Evolutionary conservation across 306 rosid species (phyloP).

Genomic region (Nissolia schottii): DNA sequence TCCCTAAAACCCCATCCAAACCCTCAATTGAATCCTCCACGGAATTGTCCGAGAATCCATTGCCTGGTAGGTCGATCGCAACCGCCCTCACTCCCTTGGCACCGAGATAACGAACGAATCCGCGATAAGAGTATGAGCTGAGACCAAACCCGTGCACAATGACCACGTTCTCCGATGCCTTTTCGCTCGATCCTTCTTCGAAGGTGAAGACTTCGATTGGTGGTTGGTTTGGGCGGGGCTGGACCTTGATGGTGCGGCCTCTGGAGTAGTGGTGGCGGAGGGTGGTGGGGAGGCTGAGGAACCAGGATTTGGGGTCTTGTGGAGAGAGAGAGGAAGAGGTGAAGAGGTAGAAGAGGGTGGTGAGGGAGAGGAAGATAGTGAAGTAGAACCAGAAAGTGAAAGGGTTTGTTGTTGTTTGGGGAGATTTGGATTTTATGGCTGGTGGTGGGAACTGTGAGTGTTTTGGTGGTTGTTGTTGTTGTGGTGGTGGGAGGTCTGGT

Average conservation of each 20-base stretch:
- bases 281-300: slow-evolving; percentile 55
- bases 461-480: slow-evolving; percentile 3
- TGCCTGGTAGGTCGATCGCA: slow-evolving; percentile 78
- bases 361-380: slow-evolving; percentile 54
- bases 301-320: slow-evolving; percentile 69
- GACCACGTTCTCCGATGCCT: slow-evolving; percentile 47
- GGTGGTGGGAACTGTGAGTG: slow-evolving; percentile 26
- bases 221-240: slow-evolving; percentile 37
- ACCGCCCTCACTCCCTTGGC: slow-evolving; percentile 50
- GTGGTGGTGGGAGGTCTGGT: slow-evolving; percentile 33
- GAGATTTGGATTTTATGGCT: slow-evolving; percentile 28
- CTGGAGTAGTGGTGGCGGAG: slow-evolving; percentile 75
- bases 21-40: slow-evolving; percentile 43
- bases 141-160: slow-evolving; percentile 71
- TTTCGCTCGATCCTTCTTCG: slow-evolving; percentile 26
- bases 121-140: slow-evolving; percentile 65
- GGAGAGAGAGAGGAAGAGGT: slow-evolving; percentile 49
- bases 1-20: slow-evolving; percentile 51
- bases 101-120: slow-evolving; percentile 37
- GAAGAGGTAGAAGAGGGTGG: slow-evolving; percentile 46
- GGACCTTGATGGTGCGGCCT: slow-evolving; percentile 83
- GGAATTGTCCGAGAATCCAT: slow-evolving; percentile 82
- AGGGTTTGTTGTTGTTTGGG: slow-evolving; percentile 29
- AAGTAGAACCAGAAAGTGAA: slow-evolving; percentile 87
- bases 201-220: slow-evolving; percentile 62